Conservation (phyloP, 83 land plant species). For the Picea engelmannii region DNA sequence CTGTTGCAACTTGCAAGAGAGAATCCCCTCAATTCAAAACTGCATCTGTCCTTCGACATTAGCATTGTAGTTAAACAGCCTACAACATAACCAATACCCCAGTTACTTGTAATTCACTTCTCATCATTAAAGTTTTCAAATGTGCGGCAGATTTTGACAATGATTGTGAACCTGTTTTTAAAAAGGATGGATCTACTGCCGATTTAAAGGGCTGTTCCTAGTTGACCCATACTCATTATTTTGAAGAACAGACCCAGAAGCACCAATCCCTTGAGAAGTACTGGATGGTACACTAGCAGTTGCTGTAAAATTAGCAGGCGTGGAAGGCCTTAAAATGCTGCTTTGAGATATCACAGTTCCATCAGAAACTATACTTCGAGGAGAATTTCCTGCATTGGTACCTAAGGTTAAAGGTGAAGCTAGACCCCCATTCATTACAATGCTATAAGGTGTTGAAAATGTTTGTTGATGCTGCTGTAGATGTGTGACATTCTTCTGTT, state of each 20-base stretch:
- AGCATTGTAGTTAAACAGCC: too few species aligned
- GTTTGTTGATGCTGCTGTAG: not conserved
- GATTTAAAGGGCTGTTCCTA: not conserved
- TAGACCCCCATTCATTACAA: not conserved
- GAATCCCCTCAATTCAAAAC: not conserved
- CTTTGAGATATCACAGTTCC: not conserved
- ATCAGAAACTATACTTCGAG: not conserved
- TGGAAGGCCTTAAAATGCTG: not conserved
- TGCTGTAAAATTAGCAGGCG: not conserved
- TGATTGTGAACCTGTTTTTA: not conserved
- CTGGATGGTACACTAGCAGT: not conserved
- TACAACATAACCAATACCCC: not conserved
- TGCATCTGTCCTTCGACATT: not conserved
- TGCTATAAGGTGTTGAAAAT: not conserved
- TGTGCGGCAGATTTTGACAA: not conserved
- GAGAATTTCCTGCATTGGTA: not conserved
- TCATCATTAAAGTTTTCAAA: not conserved
- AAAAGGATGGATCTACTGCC: not conserved
- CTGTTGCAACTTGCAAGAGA: not conserved
- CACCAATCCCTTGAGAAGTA: conserved; percentile 2
- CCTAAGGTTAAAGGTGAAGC: not conserved
- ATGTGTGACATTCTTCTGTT: not conserved
- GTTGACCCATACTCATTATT: not conserved
- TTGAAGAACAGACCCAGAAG: not conserved
- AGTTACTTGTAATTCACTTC: not conserved